Evolutionary conservation across 805 yeast species (phyloP), one percentile per base, ranked within the genome.

Genomic region (Pichia rugopelliculosa): DNA sequence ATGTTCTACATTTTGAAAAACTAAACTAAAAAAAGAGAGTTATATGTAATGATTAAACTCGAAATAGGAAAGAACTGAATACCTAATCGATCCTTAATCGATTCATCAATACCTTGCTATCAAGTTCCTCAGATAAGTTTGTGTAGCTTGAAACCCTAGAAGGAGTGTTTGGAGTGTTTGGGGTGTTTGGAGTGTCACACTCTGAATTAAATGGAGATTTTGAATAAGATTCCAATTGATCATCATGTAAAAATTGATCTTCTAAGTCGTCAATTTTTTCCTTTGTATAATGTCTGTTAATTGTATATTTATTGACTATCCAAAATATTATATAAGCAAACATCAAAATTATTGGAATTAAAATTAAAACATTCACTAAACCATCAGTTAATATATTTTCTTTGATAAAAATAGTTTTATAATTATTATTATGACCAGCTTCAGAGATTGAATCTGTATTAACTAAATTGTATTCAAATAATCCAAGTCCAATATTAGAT

Each of bases 401-500:
- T n/a, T n/a, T n/a, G n/a, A n/a, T n/a, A n/a, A n/a, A n/a, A n/a
- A n/a, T n/a, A n/a, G n/a, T n/a, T n/a, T n/a, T n/a, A n/a, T n/a
- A n/a, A n/a, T 39, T 17, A 6, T 13, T 4, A 12, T 24, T 18
- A 9, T 34, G 51, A 52, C n/a, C 51, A 41, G 21, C 11, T 17
- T 36, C 45, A 2, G 26, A 37, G 10, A 41, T 27, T 1, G 37
- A 26, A 36, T 44, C 36, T 1, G 34, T 9, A 17, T 56, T 56
- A 3, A 52, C 57, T 25, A 64, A 53, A 23, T 53, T 41, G 48
- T 65, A 66, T 37, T 56, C 51, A 39, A 52, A 62, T 9, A 57
- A 40, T 0, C 70, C 70, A 17, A 66, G 47, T 4, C 70, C 70
- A 5, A 53, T 47, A 30, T 62, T 63, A 33, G 60, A 55, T 3